Evolutionary conservation across 345 rosid genomes (phyloP), one percentile per base, ranked within the genome.

Genomic region (Barbarea vulgaris): DNA sequence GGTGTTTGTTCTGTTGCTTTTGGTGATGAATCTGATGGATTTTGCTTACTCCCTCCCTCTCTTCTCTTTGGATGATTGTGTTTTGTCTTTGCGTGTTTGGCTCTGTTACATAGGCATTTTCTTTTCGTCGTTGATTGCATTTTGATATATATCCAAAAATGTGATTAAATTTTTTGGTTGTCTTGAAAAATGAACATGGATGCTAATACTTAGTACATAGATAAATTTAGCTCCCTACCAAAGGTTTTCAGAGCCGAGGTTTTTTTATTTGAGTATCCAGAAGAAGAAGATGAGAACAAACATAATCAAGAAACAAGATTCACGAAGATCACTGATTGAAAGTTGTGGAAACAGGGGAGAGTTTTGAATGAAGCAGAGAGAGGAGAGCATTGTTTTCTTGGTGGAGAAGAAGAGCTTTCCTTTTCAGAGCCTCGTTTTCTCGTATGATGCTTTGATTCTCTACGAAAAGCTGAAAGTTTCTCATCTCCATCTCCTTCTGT

Each of bases 341-440:
- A 24, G 63, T 37, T n/a, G 25, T 24, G 21, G 76, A 21, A 58
- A 61, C 75, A 63, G 44, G 8, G 75, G 71, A 44, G 59, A 54
- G 66, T 72, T 79, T 74, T 15, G 74, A 69, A 41, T 84, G 88
- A 50, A 90, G 86, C 81, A 82, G 83, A 74, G 77, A 55, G 5
- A 85, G 60, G 52, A 93, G 79, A 46, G 68, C 81, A 71, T 79
- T 81, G 70, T 93, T 93, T 84, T 93, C 98, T 59, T 82, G 84
- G 44, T 72, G 83, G 14, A 93, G 98, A 71, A 87, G 84, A 64
- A 78, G 61, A 9, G 90, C 93, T 80, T 77, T 85, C 75, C 77
- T 82, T 76, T 84, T 84, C 70, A 93, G 68, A 80, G 78, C 86
- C 78, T 93, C 85, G 19, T 90, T 93, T 79, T 85, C 89, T 72